These are phyloP conservation scores for Fusarium metavorans DNA, from an alignment of 2,329 filamentous ascomycete species.

Conservation along the genomic window DNA sequence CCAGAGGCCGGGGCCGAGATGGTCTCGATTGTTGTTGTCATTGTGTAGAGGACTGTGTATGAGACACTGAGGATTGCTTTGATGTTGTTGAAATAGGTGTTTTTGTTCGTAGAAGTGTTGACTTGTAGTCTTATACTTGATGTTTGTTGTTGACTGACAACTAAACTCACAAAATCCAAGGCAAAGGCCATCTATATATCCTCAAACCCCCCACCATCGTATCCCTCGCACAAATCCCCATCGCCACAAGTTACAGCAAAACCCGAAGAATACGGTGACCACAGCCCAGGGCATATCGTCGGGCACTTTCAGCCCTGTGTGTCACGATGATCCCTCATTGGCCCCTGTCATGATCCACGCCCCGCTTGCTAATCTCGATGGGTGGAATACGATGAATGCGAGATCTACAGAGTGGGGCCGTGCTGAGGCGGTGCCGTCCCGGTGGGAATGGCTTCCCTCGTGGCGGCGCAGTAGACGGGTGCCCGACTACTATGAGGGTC, in stretches of 20 bases:
- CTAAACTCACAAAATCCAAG: neutral
- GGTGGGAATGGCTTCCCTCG: neutral
- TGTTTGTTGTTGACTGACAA: neutral
- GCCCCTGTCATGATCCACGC: neutral
- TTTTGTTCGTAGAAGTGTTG: neutral
- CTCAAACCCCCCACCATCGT: neutral
- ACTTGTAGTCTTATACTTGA: neutral
- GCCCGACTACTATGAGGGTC: conserved; percentile 3
- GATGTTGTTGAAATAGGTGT: neutral
- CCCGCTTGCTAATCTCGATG: conserved; percentile 13
- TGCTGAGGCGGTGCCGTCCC: conserved; percentile 27
- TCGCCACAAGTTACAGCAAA: neutral
- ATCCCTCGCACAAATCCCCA: neutral
- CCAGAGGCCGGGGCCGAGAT: conserved; percentile 4
- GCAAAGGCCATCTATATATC: conserved; percentile 16
- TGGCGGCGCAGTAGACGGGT: neutral
- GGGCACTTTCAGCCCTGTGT: conserved; percentile 27
- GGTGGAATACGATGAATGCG: conserved; percentile 48
- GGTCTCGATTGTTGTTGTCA: conserved; percentile 15
- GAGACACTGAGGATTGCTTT: neutral
- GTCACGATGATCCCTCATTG: conserved; percentile 14
- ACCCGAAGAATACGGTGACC: conserved; percentile 37
- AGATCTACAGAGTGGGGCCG: conserved; percentile 38
- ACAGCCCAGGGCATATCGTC: conserved; percentile 18
- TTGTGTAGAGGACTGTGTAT: neutral